These are phyloP conservation scores for Shiraia sp. DNA, from an alignment of 2,329 filamentous ascomycete genomes.

Conservation along the genomic window DNA sequence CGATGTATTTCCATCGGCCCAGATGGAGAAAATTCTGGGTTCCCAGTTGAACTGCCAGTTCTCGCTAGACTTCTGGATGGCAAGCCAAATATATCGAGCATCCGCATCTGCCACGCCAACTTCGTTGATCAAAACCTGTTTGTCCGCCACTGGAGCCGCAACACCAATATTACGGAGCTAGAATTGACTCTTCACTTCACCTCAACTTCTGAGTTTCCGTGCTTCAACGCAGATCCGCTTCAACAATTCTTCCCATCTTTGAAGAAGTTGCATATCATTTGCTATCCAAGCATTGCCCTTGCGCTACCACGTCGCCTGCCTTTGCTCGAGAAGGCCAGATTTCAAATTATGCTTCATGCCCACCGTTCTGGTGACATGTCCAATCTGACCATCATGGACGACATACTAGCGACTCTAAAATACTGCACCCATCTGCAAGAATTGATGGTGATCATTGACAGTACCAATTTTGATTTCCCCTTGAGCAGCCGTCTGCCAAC, in stretches of 20 bases:
- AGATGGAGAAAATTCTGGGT: conserved; percentile 18
- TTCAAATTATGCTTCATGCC: conserved; percentile 24
- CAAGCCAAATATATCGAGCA: conserved; percentile 19
- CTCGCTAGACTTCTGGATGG: conserved; percentile 26
- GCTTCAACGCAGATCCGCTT: too few species aligned
- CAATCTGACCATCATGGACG: conserved; percentile 28
- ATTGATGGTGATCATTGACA: conserved; percentile 31
- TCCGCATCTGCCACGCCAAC: conserved; percentile 29
- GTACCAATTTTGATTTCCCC: conserved; percentile 29
- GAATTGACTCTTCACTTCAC: conserved; percentile 38
- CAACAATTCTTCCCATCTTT: conserved; percentile 30
- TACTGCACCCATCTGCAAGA: conserved; percentile 22
- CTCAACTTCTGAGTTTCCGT: conserved; percentile 25
- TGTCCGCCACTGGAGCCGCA: conserved; percentile 31
- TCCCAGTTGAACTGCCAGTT: conserved; percentile 25
- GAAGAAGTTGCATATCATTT: conserved; percentile 30
- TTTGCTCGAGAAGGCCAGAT: conserved; percentile 31
- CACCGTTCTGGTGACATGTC: conserved; percentile 18
- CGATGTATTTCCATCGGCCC: conserved; percentile 31
- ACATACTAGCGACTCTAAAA: conserved; percentile 21
- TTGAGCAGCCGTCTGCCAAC: conserved; percentile 21
- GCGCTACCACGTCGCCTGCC: conserved; percentile 28
- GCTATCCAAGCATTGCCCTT: conserved; percentile 38
- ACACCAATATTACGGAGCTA: conserved; percentile 25
- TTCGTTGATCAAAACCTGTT: conserved; percentile 30